These are phyloP conservation scores for Coemansia guatemalensis DNA, from an alignment of 192 early-diverging fungal species.

Conservation along the genomic window DNA sequence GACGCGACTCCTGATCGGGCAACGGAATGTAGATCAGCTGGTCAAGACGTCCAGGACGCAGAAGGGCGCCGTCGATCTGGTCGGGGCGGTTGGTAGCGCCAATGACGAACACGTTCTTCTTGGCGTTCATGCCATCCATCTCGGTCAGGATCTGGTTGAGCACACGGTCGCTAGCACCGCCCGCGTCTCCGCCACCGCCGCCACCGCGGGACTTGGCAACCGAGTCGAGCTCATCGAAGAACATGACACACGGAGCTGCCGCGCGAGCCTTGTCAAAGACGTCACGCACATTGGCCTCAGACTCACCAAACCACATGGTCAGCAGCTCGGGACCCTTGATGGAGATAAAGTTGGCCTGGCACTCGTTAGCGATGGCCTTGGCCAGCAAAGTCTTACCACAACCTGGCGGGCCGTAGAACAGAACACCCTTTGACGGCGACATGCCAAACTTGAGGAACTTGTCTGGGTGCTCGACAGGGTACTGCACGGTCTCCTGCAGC, in stretches of 20 bases:
- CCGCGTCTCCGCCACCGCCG: slow-evolving; percentile 71
- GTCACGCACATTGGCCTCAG: slow-evolving; percentile 98
- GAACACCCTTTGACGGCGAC: slow-evolving; percentile 90
- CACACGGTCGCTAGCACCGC: slow-evolving; percentile 96
- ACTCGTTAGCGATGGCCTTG: slow-evolving; percentile 99
- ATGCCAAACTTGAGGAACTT: slow-evolving; percentile 99
- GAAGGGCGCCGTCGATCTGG: slow-evolving; percentile 94
- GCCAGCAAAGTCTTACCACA: slow-evolving; percentile 98
- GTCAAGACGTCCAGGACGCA: slow-evolving; percentile 98
- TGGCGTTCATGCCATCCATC: slow-evolving; percentile 99
- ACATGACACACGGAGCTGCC: slow-evolving; percentile 98
- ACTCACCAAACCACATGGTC: slow-evolving; percentile 99
- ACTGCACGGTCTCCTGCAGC: slow-evolving; percentile 98
- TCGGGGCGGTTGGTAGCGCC: slow-evolving; percentile 99
- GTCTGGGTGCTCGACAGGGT: slow-evolving; percentile 98
- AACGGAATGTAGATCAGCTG: slow-evolving; percentile 98
- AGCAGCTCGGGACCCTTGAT: slow-evolving; percentile 99
- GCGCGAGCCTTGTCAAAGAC: slow-evolving; percentile 99
- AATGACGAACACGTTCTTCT: slow-evolving; percentile 99
- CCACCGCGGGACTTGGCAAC: slow-evolving; percentile 93
- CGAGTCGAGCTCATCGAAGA: slow-evolving; percentile 99
- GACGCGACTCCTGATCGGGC: slow-evolving; percentile 86
- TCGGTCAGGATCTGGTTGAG: slow-evolving; percentile 99
- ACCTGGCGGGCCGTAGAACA: slow-evolving; percentile 99
- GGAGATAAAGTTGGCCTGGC: slow-evolving; percentile 99